phyloP scores from a whole-genome alignment of 345 rosid genomes.

The Populus ilicifolia region DNA sequence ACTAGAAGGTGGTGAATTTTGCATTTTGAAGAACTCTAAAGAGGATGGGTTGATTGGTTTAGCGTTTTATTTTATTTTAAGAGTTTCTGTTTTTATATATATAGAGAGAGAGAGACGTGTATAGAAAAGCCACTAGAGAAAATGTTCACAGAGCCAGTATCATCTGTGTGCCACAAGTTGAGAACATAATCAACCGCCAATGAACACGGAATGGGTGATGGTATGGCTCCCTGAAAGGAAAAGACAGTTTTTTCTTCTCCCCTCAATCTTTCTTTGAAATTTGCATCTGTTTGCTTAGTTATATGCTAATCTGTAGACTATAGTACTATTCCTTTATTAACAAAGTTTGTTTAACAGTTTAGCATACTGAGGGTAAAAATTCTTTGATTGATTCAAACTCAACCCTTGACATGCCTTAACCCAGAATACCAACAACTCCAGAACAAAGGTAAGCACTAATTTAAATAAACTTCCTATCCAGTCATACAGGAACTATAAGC shows the following conservation, averaged over 20 bases:
- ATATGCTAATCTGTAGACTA: conserved; percentile 16
- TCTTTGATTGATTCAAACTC: conserved; percentile 17
- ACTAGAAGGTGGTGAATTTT: conserved; percentile 14
- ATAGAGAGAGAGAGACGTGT: conserved; percentile 26
- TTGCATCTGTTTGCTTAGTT: conserved; percentile 25
- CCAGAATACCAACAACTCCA: neutral
- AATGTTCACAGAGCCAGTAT: conserved; percentile 22
- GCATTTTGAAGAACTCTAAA: conserved; percentile 11
- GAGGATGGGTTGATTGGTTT: conserved; percentile 38
- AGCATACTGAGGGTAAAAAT: conserved; percentile 7
- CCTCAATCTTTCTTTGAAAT: conserved; percentile 1
- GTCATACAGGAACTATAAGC: neutral
- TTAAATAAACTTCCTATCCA: neutral
- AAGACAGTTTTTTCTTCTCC: conserved; percentile 24
- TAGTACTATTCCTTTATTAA: conserved; percentile 35
- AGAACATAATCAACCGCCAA: conserved; percentile 20
- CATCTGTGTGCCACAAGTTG: conserved; percentile 34
- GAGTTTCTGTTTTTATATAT: neutral
- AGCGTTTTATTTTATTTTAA: conserved; percentile 21
- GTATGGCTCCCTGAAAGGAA: conserved; percentile 12
- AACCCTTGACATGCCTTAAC: conserved; percentile 10
- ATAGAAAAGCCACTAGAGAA: conserved; percentile 33
- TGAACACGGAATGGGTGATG: conserved; percentile 23
- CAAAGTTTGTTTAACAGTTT: neutral
- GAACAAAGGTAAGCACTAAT: neutral